These are phyloP conservation scores for Lasiodiplodia hormozganensis DNA, from an alignment of 2,329 filamentous ascomycete genomes.

Conservation along the genomic window DNA sequence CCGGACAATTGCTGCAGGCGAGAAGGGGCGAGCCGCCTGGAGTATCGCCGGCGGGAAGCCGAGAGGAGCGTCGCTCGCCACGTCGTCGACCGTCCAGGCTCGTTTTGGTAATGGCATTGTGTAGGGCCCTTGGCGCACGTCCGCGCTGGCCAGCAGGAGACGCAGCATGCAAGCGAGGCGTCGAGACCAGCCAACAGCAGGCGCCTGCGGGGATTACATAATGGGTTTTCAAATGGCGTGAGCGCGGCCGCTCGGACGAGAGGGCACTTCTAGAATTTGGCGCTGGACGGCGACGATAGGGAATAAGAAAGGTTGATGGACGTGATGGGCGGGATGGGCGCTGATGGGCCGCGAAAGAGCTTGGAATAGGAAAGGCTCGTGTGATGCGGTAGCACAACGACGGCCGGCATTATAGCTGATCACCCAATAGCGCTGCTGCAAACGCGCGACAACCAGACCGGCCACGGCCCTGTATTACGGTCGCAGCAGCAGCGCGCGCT, in stretches of 20 bases:
- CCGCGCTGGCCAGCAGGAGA: slow-evolving; percentile 24
- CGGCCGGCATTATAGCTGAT: slow-evolving; percentile 25
- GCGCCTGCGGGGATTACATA: slow-evolving; percentile 24
- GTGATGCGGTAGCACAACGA: slow-evolving; percentile 24
- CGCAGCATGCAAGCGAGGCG: slow-evolving; percentile 10
- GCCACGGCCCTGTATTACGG: neutral
- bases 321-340: slow-evolving; percentile 26
- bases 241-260: slow-evolving; percentile 23
- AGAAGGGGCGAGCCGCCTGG: slow-evolving; percentile 24
- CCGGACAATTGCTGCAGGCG: slow-evolving; percentile 24
- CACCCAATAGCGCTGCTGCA: slow-evolving; percentile 13
- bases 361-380: slow-evolving; percentile 27
- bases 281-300: slow-evolving; percentile 16
- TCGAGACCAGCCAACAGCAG: slow-evolving; percentile 13
- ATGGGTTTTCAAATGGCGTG: slow-evolving; percentile 24
- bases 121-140: slow-evolving; percentile 23
- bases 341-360: slow-evolving; percentile 25
- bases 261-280: slow-evolving; percentile 24
- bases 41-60: slow-evolving; percentile 26
- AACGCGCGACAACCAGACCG: slow-evolving; percentile 10
- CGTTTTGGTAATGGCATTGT: slow-evolving; percentile 27
- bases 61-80: slow-evolving; percentile 24
- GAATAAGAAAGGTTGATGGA: slow-evolving; percentile 18
- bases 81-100: slow-evolving; percentile 24
- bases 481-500: slow-evolving; percentile 5